Conservation (phyloP, 2,329 filamentous ascomycete genomes). For the Fusarium buharicum region DNA sequence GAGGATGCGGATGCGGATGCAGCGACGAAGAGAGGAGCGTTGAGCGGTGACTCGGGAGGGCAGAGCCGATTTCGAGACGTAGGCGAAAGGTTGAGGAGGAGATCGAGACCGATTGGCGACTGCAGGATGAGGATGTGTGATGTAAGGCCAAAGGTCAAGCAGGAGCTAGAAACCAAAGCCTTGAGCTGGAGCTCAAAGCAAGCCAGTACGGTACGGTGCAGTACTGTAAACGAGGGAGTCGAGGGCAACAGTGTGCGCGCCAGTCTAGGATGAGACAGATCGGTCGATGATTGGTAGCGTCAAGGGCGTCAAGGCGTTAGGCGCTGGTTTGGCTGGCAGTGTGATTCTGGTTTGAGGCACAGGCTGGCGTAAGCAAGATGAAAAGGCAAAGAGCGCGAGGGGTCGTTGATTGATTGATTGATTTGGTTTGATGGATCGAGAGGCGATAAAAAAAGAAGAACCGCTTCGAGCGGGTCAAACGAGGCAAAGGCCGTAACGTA, state of each 20-base stretch:
- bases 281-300: conserved; percentile 47
- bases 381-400: conserved; percentile 16
- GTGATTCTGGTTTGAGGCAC: conserved; percentile 23
- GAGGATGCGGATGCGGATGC: conserved; percentile 29
- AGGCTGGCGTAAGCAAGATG: conserved; percentile 27
- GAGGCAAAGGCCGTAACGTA: conserved; percentile 4
- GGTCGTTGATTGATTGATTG: conserved; percentile 2
- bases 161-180: conserved; percentile 29
- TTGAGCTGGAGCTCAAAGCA: conserved; percentile 33
- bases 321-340: conserved; percentile 31
- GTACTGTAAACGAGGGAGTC: conserved; percentile 30
- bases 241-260: conserved; percentile 39
- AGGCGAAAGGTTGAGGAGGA: conserved; percentile 1
- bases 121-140: conserved; percentile 11
- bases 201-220: not conserved
- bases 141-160: conserved; percentile 31
- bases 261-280: conserved; percentile 38
- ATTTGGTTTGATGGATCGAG: not conserved
- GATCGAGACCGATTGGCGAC: conserved; percentile 30
- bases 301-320: conserved; percentile 42
- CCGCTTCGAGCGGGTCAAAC: conserved; percentile 12
- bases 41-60: conserved; percentile 29
- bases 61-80: conserved; percentile 17
- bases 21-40: conserved; percentile 25
- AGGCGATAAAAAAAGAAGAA: conserved; percentile 18